Base-by-base conservation (phyloP, 257 asterid genomes). In the Mentha longifolia region DNA sequence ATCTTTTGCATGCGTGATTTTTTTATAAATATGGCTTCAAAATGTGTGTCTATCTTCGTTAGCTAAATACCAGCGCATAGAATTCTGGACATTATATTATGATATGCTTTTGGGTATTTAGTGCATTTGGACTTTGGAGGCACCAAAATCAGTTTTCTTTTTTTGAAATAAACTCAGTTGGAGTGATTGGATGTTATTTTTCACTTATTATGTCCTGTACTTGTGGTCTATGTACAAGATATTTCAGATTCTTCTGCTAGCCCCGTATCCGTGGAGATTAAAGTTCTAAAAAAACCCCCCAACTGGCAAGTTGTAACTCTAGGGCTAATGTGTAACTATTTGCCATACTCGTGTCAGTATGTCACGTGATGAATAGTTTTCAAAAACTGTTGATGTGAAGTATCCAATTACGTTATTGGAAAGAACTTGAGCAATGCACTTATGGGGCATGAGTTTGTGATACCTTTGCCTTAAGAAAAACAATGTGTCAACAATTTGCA, bases 1-100 rank as follows among this genome's bases (percentile, higher is more conserved):
- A 65, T 45, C 20, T 47, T 25, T 74, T 59, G 19, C 41, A 50
- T 74, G 50, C 37, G 61, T 28, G 9, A 6, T 58, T 69, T 20
- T 22, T 28, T 55, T 52, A 16, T 1, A 52, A 25, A 39, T 72
- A 35, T 10, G 31, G 41, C 42, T 43, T 11, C 39, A 47, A 9
- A 22, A 43, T 7, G 14, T 37, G 43, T 31, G 43, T 3, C 12
- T 25, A 6, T 65, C 39, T 30, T 49, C 10, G 0, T 7, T 41
- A 37, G 57, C 65, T 35, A 19, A 25, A 6, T 25, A n/a, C 57
- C 59, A 45, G 63, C 8, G 31, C 47, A 31, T 25, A 47, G 52
- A 75, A 39, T 33, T 37, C 33, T 41, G 16, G 16, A 47, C 57
- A 46, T 33, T 59, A 37, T 60, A 8, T 52, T 3, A 6, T 35